phyloP scores from a whole-genome alignment of 192 early-diverging fungal genomes.

The Tieghemiomyces parasiticus region DNA sequence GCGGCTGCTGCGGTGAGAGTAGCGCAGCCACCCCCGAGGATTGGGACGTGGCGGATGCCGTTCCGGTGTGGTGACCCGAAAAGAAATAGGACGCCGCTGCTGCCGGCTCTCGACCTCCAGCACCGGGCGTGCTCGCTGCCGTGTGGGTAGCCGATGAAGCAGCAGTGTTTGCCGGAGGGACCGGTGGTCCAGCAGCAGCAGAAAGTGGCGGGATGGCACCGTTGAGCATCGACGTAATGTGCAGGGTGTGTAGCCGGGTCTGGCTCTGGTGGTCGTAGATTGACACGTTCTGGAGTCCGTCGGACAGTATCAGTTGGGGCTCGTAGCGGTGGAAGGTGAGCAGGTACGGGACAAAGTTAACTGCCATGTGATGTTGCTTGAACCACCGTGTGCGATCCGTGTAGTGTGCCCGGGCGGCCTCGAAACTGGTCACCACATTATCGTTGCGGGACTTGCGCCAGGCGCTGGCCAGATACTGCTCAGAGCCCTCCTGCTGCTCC shows the following conservation, averaged over 20 bases:
- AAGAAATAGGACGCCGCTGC: constrained; percentile 6
- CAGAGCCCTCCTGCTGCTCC: constrained; percentile 17
- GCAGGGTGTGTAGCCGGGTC: constrained; percentile 22
- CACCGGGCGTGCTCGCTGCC: constrained; percentile 9
- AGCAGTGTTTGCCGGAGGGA: not conserved
- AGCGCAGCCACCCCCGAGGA: not conserved
- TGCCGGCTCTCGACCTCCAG: not conserved
- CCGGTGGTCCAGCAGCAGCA: no score
- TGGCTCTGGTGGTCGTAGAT: constrained; percentile 29
- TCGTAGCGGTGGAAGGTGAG: constrained; percentile 75
- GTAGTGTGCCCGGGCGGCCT: constrained; percentile 18
- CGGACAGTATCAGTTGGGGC: constrained; percentile 64
- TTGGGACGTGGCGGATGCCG: not conserved
- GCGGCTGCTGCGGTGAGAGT: not conserved
- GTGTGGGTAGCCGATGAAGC: not conserved
- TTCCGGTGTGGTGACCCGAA: not conserved
- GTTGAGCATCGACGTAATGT: constrained; percentile 7
- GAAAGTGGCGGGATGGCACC: not conserved
- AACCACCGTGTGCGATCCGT: constrained; percentile 20
- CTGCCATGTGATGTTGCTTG: constrained; percentile 14
- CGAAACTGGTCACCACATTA: constrained; percentile 23
- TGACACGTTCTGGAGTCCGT: constrained; percentile 39
- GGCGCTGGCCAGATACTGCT: constrained; percentile 21
- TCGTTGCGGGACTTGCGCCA: constrained; percentile 24
- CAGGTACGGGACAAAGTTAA: constrained; percentile 18